These are phyloP conservation scores for Hydnomerulius pinastri DNA, from an alignment of 768 basidiomycete species.

Conservation along the genomic window DNA sequence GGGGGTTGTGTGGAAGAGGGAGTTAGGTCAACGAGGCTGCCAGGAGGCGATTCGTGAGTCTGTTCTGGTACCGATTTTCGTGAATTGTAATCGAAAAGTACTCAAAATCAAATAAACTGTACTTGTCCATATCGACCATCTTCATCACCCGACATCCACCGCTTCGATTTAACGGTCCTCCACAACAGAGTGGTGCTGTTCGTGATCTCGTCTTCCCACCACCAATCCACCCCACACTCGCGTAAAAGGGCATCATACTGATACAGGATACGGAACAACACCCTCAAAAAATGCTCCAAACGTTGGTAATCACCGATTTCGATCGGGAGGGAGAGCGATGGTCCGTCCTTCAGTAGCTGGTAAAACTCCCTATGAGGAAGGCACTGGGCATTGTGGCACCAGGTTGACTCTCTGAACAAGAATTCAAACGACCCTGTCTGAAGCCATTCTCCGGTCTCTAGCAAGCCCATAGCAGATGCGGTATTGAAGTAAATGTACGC, in stretches of 20 bases:
- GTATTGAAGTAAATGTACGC: conserved; percentile 42
- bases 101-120: no score
- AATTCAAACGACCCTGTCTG: background rate
- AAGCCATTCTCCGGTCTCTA: conserved; percentile 7
- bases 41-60: no score
- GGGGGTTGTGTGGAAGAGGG: no score
- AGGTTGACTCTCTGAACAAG: no score
- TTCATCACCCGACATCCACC: no score
- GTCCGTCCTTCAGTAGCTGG: background rate
- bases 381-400: background rate
- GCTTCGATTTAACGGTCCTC: no score
- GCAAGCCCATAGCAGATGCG: conserved; percentile 29
- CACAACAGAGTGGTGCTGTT: no score
- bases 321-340: background rate
- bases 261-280: conserved; percentile 38
- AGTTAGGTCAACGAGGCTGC: no score
- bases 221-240: conserved; percentile 35
- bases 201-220: conserved; percentile 33
- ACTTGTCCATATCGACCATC: no score
- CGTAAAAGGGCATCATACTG: conserved; percentile 37
- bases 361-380: background rate
- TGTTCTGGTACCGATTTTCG: no score
- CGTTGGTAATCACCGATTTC: background rate
- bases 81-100: no score
- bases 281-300: conserved; percentile 38